Conservation (phyloP, 371 early-diverging fungal species). For the Mucor plumbeus region DNA sequence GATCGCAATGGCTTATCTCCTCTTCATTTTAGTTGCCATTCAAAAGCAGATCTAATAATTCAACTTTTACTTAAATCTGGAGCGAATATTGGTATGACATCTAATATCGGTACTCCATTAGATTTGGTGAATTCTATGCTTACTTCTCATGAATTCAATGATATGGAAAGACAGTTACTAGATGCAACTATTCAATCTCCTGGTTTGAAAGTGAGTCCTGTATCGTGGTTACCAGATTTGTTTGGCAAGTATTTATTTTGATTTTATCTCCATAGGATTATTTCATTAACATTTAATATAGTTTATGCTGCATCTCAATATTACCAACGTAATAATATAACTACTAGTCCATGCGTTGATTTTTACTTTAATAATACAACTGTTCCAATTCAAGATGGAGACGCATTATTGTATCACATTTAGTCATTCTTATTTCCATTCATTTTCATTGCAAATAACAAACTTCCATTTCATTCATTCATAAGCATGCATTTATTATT, state of each 20-base stretch:
- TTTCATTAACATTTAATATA: neutral
- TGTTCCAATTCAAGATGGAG: neutral
- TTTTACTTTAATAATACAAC: neutral
- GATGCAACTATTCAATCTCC: neutral
- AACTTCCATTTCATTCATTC: no score
- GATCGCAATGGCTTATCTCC: constrained; percentile 31
- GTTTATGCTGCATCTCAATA: neutral
- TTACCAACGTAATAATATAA: neutral
- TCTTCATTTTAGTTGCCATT: constrained; percentile 22
- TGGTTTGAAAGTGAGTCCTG: neutral
- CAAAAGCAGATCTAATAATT: neutral
- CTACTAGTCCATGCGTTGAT: neutral
- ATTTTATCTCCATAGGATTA: no score
- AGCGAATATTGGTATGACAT: neutral
- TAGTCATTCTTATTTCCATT: no score
- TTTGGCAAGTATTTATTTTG: neutral
- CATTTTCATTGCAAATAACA: no score
- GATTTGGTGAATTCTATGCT: constrained; percentile 1
- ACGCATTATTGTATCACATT: neutral
- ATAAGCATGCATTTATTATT: no score
- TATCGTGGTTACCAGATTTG: neutral
- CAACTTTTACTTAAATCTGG: constrained; percentile 8
- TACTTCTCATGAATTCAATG: neutral
- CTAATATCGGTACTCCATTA: constrained; percentile 11
- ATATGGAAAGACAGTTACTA: neutral